Conservation (phyloP, 306 rosid genomes). For the Cicer bijugum region DNA sequence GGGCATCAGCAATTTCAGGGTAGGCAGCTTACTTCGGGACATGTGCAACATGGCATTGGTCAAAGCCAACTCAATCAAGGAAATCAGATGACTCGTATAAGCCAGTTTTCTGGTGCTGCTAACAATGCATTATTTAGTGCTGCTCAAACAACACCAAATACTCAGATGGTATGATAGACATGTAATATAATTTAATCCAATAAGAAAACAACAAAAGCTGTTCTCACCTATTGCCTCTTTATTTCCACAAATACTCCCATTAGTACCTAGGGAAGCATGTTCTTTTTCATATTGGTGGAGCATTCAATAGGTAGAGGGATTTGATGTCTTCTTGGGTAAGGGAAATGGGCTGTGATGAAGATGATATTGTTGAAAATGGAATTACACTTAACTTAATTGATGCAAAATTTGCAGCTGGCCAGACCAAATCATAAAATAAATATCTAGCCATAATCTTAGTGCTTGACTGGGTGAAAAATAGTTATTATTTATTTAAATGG, state of each 20-base stretch:
- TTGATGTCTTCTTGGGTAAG: not conserved
- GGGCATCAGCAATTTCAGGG: constrained; percentile 93
- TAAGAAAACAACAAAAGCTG: not conserved
- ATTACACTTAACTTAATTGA: not conserved
- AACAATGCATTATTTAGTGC: constrained; percentile 85
- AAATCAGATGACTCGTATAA: constrained; percentile 81
- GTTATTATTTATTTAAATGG: constrained; percentile 21
- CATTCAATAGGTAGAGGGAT: not conserved
- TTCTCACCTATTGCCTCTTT: constrained; percentile 5
- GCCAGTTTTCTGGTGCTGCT: constrained; percentile 81
- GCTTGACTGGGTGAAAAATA: not conserved
- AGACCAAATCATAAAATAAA: not conserved
- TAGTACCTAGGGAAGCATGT: not conserved
- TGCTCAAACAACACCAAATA: constrained; percentile 81
- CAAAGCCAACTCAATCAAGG: constrained; percentile 94
- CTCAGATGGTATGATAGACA: constrained; percentile 74
- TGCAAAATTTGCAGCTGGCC: constrained; percentile 31
- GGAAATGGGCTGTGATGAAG: not conserved
- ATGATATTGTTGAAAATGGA: constrained; percentile 28
- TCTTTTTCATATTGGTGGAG: not conserved
- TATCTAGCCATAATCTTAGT: not conserved
- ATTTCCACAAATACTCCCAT: not conserved
- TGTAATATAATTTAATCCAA: constrained; percentile 28
- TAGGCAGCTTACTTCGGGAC: constrained; percentile 87
- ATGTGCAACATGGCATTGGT: constrained; percentile 82